These are phyloP conservation scores for Nidula niveotomentosa DNA, from an alignment of 1,284 basidiomycete genomes.

Conservation along the genomic window DNA sequence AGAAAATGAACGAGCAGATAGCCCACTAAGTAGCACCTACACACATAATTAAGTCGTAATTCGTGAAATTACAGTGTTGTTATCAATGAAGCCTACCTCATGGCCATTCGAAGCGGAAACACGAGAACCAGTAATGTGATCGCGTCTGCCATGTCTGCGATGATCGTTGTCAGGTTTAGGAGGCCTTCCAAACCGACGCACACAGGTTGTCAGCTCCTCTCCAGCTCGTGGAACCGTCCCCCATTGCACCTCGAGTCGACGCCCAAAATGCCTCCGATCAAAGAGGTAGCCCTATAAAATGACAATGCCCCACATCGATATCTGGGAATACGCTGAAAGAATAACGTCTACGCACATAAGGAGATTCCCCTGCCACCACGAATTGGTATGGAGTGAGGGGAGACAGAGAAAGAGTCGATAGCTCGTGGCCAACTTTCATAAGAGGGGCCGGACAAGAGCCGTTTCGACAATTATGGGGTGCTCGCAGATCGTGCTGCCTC, in stretches of 20 bases:
- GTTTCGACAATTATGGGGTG: conserved; percentile 56
- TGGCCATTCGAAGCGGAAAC: conserved; percentile 79
- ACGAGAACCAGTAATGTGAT: conserved; percentile 80
- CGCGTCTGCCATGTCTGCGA: conserved; percentile 25
- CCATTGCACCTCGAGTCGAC: conserved; percentile 71
- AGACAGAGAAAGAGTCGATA: conserved; percentile 68
- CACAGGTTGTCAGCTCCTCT: conserved; percentile 69
- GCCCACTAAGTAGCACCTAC: conserved; percentile 58
- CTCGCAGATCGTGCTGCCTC: conserved; percentile 86
- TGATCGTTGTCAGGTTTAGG: conserved; percentile 26
- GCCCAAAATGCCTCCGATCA: conserved; percentile 79
- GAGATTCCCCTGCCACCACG: conserved; percentile 72
- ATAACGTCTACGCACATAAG: conserved; percentile 48
- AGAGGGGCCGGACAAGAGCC: conserved; percentile 68
- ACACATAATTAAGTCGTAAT: neutral
- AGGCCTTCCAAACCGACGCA: conserved; percentile 77
- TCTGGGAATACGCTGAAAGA: neutral
- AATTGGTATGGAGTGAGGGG: conserved; percentile 73
- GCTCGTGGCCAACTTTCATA: conserved; percentile 54
- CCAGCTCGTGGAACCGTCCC: conserved; percentile 50
- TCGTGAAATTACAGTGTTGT: no score
- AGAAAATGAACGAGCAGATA: neutral
- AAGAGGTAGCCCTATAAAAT: conserved; percentile 77
- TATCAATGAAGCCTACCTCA: conserved; percentile 51
- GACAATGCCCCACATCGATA: neutral